phyloP scores from a whole-genome alignment of 805 yeast species.

The Naumovozyma baii region DNA sequence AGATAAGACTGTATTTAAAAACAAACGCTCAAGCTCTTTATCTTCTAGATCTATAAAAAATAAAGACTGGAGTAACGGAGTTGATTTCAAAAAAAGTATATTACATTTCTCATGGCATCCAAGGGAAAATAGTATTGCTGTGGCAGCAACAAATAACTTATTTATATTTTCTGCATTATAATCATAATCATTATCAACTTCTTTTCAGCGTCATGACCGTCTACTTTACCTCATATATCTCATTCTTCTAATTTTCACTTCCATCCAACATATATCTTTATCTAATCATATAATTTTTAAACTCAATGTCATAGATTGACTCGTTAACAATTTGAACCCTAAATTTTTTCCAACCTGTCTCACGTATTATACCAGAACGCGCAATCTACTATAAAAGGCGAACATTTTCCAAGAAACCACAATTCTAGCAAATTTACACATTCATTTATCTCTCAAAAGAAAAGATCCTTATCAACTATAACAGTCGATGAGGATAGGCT shows the following conservation, averaged over 20 bases:
- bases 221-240: too few species aligned
- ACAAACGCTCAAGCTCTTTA: slow-evolving; percentile 29
- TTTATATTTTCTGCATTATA: slow-evolving; percentile 72
- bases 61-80: slow-evolving; percentile 54
- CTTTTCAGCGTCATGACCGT: too few species aligned
- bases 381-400: background rate
- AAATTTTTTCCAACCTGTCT: too few species aligned
- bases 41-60: slow-evolving; percentile 35
- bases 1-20: slow-evolving; percentile 93
- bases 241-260: too few species aligned
- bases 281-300: too few species aligned
- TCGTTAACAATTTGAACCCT: too few species aligned
- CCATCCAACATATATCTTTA: too few species aligned
- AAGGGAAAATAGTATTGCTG: slow-evolving; percentile 87
- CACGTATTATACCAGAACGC: too few species aligned
- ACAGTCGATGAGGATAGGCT: slow-evolving; percentile 48
- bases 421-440: too few species aligned
- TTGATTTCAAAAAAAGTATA: slow-evolving; percentile 90
- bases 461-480: slow-evolving; percentile 40
- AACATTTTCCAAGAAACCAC: too few species aligned
- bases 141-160: slow-evolving; percentile 94
- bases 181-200: slow-evolving; percentile 4
- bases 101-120: slow-evolving; percentile 99
- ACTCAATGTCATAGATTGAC: too few species aligned
- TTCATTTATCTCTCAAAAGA: background rate